Percentiles rank a stretch among this genome's conserved stretches.
phyloP scores from a whole-genome alignment of 139 green algal species.

The Zygnema cylindricum region DNA sequence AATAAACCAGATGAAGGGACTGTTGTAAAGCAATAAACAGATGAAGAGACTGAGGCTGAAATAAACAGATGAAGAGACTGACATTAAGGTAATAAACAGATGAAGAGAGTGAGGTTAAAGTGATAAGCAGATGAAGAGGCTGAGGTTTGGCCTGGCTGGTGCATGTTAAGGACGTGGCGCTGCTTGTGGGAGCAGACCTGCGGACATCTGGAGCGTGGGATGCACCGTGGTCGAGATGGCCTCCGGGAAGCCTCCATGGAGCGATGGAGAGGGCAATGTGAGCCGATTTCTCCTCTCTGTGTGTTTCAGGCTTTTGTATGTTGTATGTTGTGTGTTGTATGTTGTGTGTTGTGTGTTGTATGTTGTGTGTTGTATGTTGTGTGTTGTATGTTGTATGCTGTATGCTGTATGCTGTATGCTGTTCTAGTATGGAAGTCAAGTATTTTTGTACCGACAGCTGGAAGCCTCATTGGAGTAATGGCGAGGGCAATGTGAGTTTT shows the following conservation, averaged over 20 bases:
- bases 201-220: constrained; percentile 95
- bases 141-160: constrained; percentile 95
- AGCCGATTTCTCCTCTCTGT: not conserved
- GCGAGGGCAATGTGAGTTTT: too few species aligned
- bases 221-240: constrained; percentile 98
- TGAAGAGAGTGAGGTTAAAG: not conserved
- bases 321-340: too few species aligned
- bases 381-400: too few species aligned
- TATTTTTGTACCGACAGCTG: too few species aligned
- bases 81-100: not conserved
- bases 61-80: too few species aligned
- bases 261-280: constrained; percentile 28
- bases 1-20: too few species aligned
- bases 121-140: constrained; percentile 77
- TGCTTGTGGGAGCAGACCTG: constrained; percentile 65
- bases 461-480: too few species aligned
- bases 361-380: too few species aligned
- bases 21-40: too few species aligned
- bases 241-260: constrained; percentile 88
- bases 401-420: not conserved
- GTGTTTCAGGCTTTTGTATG: not conserved
- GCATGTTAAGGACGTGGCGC: constrained; percentile 79
- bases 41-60: too few species aligned
- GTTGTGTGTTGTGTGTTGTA: too few species aligned
- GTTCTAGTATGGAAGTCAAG: too few species aligned